Percentiles rank a stretch among this genome's conserved stretches.
Conservation (phyloP, 2,329 filamentous ascomycete species). For the Aspergillus sp. region DNA sequence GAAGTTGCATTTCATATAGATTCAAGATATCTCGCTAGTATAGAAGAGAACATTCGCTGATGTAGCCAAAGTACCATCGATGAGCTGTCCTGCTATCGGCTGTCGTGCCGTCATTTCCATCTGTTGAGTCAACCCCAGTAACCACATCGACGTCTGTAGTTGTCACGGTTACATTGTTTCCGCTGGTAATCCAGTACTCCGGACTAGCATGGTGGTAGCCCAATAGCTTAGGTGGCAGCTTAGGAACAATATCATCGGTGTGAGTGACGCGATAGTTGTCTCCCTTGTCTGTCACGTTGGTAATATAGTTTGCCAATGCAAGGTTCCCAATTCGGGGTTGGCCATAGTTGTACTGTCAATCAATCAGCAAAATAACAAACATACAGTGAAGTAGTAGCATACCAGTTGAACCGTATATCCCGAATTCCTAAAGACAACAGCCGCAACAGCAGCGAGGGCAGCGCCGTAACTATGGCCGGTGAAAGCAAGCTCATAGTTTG, state of each 20-base stretch:
- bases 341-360: slow-evolving; percentile 36
- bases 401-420: slow-evolving; percentile 40
- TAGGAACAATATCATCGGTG: slow-evolving; percentile 33
- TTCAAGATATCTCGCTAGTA: too few species aligned
- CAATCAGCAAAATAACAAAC: slow-evolving; percentile 2
- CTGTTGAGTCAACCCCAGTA: slow-evolving; percentile 24
- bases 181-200: slow-evolving; percentile 38
- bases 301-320: slow-evolving; percentile 33
- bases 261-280: slow-evolving; percentile 36
- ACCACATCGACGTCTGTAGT: slow-evolving; percentile 27
- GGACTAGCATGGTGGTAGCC: slow-evolving; percentile 34
- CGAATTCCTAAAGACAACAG: slow-evolving; percentile 39
- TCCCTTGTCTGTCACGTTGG: slow-evolving; percentile 18
- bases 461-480: slow-evolving; percentile 50
- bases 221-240: slow-evolving; percentile 27
- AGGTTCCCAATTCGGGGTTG: slow-evolving; percentile 38
- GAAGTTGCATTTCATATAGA: too few species aligned
- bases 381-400: slow-evolving; percentile 15
- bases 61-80: slow-evolving; percentile 28
- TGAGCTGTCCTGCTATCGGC: slow-evolving; percentile 23
- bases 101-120: slow-evolving; percentile 30
- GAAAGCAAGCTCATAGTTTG: slow-evolving; percentile 39
- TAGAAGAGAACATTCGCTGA: slow-evolving; percentile 14
- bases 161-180: slow-evolving; percentile 19
- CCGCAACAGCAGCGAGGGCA: slow-evolving; percentile 46